phyloP scores from a whole-genome alignment of 352 stramenopile genomes.

The Nothophytophthora sp. region DNA sequence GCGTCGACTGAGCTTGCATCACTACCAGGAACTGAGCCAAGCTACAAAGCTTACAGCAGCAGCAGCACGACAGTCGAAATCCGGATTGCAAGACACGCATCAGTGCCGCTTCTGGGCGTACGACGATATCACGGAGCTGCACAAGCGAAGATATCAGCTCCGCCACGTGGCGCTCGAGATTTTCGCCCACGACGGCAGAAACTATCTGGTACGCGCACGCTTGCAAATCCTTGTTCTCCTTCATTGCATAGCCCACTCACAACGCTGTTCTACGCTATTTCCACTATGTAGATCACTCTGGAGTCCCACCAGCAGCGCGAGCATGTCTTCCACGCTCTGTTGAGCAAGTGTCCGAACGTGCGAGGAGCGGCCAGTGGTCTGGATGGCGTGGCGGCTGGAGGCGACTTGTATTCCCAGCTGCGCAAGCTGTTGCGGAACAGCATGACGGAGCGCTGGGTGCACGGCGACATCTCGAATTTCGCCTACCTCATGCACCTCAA shows the following conservation, averaged over 20 bases:
- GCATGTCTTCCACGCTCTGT: slow-evolving; percentile 69
- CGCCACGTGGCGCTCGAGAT: slow-evolving; percentile 74
- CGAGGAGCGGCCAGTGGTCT: slow-evolving; percentile 64
- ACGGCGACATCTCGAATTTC: slow-evolving; percentile 86
- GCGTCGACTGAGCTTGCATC: slow-evolving; percentile 45
- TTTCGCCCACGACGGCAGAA: slow-evolving; percentile 74
- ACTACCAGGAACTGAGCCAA: slow-evolving; percentile 7
- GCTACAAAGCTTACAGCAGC: neutral
- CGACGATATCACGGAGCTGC: slow-evolving; percentile 71
- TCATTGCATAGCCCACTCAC: neutral
- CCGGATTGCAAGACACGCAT: slow-evolving; percentile 44
- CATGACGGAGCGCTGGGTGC: slow-evolving; percentile 80
- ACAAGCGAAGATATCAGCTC: slow-evolving; percentile 78
- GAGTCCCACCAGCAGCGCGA: slow-evolving; percentile 64
- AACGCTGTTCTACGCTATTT: neutral
- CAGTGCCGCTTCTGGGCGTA: slow-evolving; percentile 79
- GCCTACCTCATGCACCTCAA: slow-evolving; percentile 98
- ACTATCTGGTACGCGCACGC: slow-evolving; percentile 59
- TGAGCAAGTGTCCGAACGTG: slow-evolving; percentile 76
- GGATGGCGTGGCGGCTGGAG: slow-evolving; percentile 40
- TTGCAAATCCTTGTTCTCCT: neutral
- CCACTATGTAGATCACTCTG: slow-evolving; percentile 53
- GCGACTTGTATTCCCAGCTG: slow-evolving; percentile 70
- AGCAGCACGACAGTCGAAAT: slow-evolving; percentile 3
- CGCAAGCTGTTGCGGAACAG: slow-evolving; percentile 69